A percentile compares a stretch with the other conserved stretches of the same genome.
These are phyloP conservation scores for Barbatosphaeria neglecta DNA, from an alignment of 495 filamentous ascomycete species.

Conservation along the genomic window DNA sequence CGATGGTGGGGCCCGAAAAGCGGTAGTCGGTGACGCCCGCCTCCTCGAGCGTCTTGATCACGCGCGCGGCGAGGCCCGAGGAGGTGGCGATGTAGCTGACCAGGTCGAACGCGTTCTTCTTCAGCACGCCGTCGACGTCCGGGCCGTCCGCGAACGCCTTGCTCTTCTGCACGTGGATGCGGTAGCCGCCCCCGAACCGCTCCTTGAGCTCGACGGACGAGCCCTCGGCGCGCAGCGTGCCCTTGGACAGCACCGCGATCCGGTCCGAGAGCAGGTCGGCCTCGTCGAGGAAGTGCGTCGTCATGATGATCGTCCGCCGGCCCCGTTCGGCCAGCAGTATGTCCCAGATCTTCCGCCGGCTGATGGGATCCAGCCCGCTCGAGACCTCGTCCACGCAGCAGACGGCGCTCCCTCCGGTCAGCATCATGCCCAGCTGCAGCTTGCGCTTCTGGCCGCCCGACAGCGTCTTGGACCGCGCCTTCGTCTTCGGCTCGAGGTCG, in stretches of 20 bases:
- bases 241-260: constrained; percentile 67
- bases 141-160: constrained; percentile 32
- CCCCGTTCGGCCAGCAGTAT: constrained; percentile 74
- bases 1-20: constrained; percentile 73
- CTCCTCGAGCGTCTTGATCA: constrained; percentile 56
- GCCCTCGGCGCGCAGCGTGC: constrained; percentile 55
- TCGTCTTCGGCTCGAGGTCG: constrained; percentile 58
- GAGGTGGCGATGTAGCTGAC: constrained; percentile 56
- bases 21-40: constrained; percentile 56
- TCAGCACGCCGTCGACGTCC: constrained; percentile 40
- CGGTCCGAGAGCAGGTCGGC: constrained; percentile 66
- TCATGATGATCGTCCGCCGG: constrained; percentile 65
- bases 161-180: constrained; percentile 54
- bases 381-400: constrained; percentile 87
- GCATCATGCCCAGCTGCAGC: constrained; percentile 87
- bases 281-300: constrained; percentile 76
- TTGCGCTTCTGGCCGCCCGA: constrained; percentile 86
- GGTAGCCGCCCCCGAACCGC: constrained; percentile 60
- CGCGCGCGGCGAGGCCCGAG: constrained; percentile 48
- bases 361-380: constrained; percentile 70
- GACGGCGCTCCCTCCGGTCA: constrained; percentile 70
- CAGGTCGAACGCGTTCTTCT: constrained; percentile 52
- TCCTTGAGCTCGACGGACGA: constrained; percentile 70
- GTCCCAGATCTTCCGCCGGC: constrained; percentile 77
- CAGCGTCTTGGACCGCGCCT: constrained; percentile 53